These are phyloP conservation scores for Sclerotinia trifoliorum DNA, from an alignment of 2,329 filamentous ascomycete genomes.

Conservation along the genomic window DNA sequence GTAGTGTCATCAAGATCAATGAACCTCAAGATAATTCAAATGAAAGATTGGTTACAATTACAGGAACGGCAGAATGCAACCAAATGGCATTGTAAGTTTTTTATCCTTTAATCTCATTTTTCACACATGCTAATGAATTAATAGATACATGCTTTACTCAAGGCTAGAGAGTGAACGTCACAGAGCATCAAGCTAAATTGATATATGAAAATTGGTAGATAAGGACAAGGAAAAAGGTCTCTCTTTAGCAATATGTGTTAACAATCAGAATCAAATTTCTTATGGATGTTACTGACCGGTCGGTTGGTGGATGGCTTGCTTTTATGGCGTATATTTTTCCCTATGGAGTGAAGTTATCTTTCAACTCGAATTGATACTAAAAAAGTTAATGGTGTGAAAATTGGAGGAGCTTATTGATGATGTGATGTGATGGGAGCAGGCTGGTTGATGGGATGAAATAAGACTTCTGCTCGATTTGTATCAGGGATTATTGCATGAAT, in stretches of 20 bases:
- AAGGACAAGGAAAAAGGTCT: not conserved
- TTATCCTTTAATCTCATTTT: too few relatives aligned
- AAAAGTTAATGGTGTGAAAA: constrained; percentile 8
- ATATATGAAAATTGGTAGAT: not conserved
- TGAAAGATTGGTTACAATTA: constrained; percentile 96
- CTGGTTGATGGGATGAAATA: not conserved
- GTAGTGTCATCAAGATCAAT: constrained; percentile 99
- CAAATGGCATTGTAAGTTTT: constrained; percentile 87
- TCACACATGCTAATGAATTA: not conserved
- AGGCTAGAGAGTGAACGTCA: constrained; percentile 67
- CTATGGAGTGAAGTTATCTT: not conserved
- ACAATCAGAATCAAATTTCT: constrained; percentile 8
- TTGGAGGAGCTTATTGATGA: not conserved
- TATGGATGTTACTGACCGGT: constrained; percentile 4
- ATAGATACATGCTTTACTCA: constrained; percentile 78
- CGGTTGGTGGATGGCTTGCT: constrained; percentile 1
- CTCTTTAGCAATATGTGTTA: not conserved
- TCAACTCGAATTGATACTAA: not conserved
- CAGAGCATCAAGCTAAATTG: constrained; percentile 38
- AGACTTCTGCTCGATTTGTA: not conserved
- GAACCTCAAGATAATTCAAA: constrained; percentile 99
- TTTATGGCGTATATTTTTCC: constrained; percentile 10
- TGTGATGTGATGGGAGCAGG: not conserved
- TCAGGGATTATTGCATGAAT: not conserved
- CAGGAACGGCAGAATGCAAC: constrained; percentile 96